These are phyloP conservation scores for Saturnispora serradocipensis DNA, from an alignment of 805 yeast genomes.

Conservation along the genomic window DNA sequence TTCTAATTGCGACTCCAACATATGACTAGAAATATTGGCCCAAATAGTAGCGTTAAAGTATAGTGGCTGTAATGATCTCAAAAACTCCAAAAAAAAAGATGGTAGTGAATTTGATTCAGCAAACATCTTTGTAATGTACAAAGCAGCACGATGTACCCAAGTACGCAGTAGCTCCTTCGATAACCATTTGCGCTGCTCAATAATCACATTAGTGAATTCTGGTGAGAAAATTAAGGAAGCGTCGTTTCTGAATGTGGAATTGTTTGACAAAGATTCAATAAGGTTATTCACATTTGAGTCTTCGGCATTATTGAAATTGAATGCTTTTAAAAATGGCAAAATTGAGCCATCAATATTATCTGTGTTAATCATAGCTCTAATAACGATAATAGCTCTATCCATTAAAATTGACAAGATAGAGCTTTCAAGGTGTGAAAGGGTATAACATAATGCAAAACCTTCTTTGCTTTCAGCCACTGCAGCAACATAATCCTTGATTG, in stretches of 20 bases:
- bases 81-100: slow-evolving; percentile 25
- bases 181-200: not conserved
- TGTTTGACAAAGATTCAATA: not conserved
- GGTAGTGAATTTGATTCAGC: slow-evolving; percentile 38
- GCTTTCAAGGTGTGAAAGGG: not conserved
- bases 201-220: slow-evolving; percentile 16
- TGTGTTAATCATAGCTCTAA: slow-evolving; percentile 7
- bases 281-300: not conserved
- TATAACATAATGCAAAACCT: slow-evolving; percentile 8
- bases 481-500: not conserved
- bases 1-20: slow-evolving; percentile 58
- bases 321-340: slow-evolving; percentile 8
- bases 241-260: slow-evolving; percentile 25
- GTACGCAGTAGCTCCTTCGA: slow-evolving; percentile 20
- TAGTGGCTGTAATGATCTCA: slow-evolving; percentile 27
- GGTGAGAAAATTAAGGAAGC: slow-evolving; percentile 24
- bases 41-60: slow-evolving; percentile 26
- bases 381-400: slow-evolving; percentile 5
- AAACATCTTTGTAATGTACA: slow-evolving; percentile 55
- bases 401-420: not conserved
- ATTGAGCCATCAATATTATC: not conserved
- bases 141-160: slow-evolving; percentile 52
- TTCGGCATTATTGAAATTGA: not conserved
- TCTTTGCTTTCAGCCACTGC: not conserved
- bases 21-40: slow-evolving; percentile 33